Base-by-base conservation (phyloP, 2,329 filamentous ascomycete genomes). In the Sodiomyces alkalinus region DNA sequence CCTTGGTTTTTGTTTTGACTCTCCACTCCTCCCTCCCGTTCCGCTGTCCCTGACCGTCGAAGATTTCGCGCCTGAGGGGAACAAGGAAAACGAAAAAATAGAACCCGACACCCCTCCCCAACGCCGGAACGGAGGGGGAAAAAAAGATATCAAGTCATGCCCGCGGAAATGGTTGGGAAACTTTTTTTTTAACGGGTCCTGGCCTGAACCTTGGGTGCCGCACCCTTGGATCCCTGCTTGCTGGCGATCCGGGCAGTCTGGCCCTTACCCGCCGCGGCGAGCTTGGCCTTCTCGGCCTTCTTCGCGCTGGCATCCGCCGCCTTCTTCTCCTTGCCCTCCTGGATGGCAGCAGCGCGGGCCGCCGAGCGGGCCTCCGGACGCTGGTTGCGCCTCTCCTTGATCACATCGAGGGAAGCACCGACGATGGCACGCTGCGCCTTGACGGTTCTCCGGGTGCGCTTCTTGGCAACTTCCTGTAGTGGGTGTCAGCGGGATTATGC, bases 251-350 rank as follows among this genome's bases (percentile, higher is more conserved):
- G 76, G 51, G 63, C 59, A 45, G 71, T 68, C 67, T 85, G 73
- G 54, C 83, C 86, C 66, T 81, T 79, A 56, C 76, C 64, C 45
- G 76, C 71, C 45, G 79, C 72, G 43, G 86, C 86, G 52, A 49
- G 68, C 81, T 96, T 96, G 51, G 90, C 90, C 83, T 98, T 98
- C 67, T 96, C 86, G 36, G 82, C 80, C 81, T 96, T 98, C 83
- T 96, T 98, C 60, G 74, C 76, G 58, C 74, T 80, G 62, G 82
- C 77, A 39, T 74, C 71, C 40, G 75, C 85, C 44, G 76, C 67
- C 73, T 92, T 92, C 85, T 96, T 94, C 62, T 92, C 86, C 80
- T 98, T 98, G 68, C 76, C 81, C 58, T 92, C 85, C 73, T 87
- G 87, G 68, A 96, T 86, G 60, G 90, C 87, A 48, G 76, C 68